phyloP scores from a whole-genome alignment of 1,139 yeast species.

The Candida sanyaensis region DNA sequence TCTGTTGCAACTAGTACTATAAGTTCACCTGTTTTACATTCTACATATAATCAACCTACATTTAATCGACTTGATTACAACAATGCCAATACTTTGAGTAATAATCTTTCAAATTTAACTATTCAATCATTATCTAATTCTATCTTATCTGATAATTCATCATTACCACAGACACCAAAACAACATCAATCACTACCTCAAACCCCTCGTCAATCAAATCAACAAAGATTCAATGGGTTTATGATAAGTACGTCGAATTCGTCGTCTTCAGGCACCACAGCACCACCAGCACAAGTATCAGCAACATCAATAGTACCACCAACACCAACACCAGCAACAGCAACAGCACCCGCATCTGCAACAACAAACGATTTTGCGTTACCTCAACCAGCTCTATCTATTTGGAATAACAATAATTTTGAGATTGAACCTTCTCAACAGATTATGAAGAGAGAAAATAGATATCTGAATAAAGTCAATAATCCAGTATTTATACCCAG shows the following conservation, averaged over 20 bases:
- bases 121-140: background rate
- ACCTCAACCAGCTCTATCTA: slow-evolving; percentile 1
- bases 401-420: slow-evolving; percentile 2
- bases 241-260: background rate
- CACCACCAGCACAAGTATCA: no score
- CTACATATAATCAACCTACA: background rate
- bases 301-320: no score
- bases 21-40: slow-evolving; percentile 4
- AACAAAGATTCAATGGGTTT: background rate
- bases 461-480: slow-evolving; percentile 23
- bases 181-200: background rate
- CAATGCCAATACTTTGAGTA: background rate
- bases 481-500: slow-evolving; percentile 28
- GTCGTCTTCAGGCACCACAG: background rate
- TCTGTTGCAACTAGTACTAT: background rate
- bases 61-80: background rate
- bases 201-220: background rate
- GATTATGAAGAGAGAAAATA: slow-evolving; percentile 15
- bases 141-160: background rate
- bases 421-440: background rate
- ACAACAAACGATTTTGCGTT: background rate
- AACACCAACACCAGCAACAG: no score
- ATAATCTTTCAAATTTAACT: background rate
- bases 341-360: background rate
- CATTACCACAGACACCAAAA: background rate